Conservation (phyloP, 805 yeast species). For the Teunomyces cretensis region DNA sequence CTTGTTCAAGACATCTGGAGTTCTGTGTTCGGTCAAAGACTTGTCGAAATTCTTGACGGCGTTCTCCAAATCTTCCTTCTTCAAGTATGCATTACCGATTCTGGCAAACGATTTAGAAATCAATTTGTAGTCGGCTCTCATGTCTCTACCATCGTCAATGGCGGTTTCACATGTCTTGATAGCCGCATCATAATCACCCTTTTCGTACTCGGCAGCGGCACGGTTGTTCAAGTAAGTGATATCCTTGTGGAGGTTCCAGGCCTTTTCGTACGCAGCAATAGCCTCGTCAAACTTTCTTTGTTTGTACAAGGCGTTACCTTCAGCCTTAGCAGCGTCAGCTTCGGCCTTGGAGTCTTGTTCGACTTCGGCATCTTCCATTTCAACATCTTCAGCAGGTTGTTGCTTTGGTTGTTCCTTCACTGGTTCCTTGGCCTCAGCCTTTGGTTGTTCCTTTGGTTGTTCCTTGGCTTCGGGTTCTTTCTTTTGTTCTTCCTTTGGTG, state of each 20-base stretch:
- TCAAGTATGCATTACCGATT: slow-evolving; percentile 78
- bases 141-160: slow-evolving; percentile 83
- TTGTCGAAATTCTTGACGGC: slow-evolving; percentile 83
- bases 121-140: slow-evolving; percentile 86
- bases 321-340: slow-evolving; percentile 73
- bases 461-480: background rate
- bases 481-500: slow-evolving; percentile 5
- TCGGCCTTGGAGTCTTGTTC: slow-evolving; percentile 36
- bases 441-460: slow-evolving; percentile 6
- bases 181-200: slow-evolving; percentile 86
- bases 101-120: slow-evolving; percentile 94
- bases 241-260: slow-evolving; percentile 79
- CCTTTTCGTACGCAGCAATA: slow-evolving; percentile 78
- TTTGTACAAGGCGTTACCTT: slow-evolving; percentile 87
- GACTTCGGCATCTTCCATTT: slow-evolving; percentile 34
- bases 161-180: slow-evolving; percentile 80
- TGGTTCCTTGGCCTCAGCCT: background rate
- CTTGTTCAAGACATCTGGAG: slow-evolving; percentile 87
- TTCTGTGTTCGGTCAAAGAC: slow-evolving; percentile 94
- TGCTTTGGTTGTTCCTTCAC: slow-evolving; percentile 17
- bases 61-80: slow-evolving; percentile 65
- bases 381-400: slow-evolving; percentile 17
- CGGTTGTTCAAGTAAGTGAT: slow-evolving; percentile 93
- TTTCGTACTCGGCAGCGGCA: slow-evolving; percentile 97
- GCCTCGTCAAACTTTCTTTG: slow-evolving; percentile 90